Evolutionary conservation across 2,329 filamentous ascomycete genomes (phyloP).

Genomic region (Phaeophleospora eucalypticola): DNA sequence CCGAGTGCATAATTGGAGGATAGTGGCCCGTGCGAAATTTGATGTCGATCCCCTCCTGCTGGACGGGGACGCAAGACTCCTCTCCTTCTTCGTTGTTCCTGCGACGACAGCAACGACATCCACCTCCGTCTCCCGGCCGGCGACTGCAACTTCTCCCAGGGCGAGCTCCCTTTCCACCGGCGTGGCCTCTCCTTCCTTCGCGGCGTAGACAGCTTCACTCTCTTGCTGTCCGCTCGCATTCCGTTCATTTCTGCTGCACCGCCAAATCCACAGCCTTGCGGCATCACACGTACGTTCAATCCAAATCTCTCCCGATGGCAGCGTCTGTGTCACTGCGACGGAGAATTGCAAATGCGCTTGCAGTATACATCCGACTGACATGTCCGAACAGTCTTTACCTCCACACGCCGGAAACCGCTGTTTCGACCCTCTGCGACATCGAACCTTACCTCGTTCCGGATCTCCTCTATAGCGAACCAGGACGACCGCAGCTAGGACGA

Average conservation of each 20-base stretch:
- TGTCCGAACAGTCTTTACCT: slow-evolving; percentile 2
- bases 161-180: no score
- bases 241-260: slow-evolving; percentile 34
- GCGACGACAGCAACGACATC: no score
- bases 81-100: no score
- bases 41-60: no score
- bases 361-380: slow-evolving; percentile 1
- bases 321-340: neutral
- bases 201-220: slow-evolving; percentile 58
- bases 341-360: neutral
- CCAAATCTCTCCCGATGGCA: neutral
- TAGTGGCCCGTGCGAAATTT: no score
- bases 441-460: neutral
- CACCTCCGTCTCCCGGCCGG: no score
- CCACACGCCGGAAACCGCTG: neutral
- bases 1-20: no score
- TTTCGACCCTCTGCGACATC: neutral
- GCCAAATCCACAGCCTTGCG: neutral
- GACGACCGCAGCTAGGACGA: neutral
- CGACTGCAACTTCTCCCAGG: no score
- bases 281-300: slow-evolving; percentile 9
- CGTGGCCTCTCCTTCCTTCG: no score
- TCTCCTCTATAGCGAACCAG: neutral
- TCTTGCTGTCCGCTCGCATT: slow-evolving; percentile 54
- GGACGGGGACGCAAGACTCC: no score